Conservation (phyloP, 2,329 filamentous ascomycete species). For the Cryphonectria naterciae region DNA sequence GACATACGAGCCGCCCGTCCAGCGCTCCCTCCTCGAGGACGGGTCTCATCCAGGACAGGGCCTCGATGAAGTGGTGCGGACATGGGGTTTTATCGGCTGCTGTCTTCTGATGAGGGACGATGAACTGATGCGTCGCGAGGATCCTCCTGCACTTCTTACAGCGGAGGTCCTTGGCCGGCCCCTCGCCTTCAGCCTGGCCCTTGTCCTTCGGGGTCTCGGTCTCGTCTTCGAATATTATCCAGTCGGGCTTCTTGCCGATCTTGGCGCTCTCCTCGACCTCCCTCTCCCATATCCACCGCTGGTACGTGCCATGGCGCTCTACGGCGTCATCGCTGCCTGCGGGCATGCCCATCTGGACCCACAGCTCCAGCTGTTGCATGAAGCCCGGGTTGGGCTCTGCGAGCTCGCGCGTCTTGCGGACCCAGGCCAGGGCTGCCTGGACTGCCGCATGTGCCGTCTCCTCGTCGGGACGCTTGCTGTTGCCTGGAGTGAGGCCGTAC, state of each 20-base stretch:
- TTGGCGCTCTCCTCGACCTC: conserved; percentile 64
- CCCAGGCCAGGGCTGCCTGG: conserved; percentile 65
- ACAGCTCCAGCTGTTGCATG: conserved; percentile 84
- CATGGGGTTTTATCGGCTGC: conserved; percentile 51
- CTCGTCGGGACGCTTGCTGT: conserved; percentile 46
- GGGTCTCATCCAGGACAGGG: conserved; percentile 91
- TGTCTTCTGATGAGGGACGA: conserved; percentile 63
- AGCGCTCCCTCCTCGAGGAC: conserved; percentile 80
- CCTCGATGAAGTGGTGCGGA: conserved; percentile 88
- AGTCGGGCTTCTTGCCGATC: conserved; percentile 77
- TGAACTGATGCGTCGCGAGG: conserved; percentile 61
- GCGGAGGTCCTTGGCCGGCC: conserved; percentile 60
- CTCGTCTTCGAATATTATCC: conserved; percentile 83
- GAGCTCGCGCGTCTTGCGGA: conserved; percentile 73
- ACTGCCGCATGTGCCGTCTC: conserved; percentile 54
- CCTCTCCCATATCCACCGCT: conserved; percentile 66
- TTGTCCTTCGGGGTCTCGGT: conserved; percentile 42
- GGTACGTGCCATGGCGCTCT: conserved; percentile 75
- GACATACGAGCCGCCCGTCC: conserved; percentile 84
- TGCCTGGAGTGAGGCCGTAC: conserved; percentile 50
- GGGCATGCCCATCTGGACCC: conserved; percentile 85
- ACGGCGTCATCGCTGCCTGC: conserved; percentile 55
- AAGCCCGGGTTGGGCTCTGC: conserved; percentile 92
- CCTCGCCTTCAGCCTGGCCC: conserved; percentile 28
- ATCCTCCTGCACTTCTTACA: conserved; percentile 89